Conservation (phyloP, 192 early-diverging fungal species). For the Phlyctochytrium bullatum region DNA sequence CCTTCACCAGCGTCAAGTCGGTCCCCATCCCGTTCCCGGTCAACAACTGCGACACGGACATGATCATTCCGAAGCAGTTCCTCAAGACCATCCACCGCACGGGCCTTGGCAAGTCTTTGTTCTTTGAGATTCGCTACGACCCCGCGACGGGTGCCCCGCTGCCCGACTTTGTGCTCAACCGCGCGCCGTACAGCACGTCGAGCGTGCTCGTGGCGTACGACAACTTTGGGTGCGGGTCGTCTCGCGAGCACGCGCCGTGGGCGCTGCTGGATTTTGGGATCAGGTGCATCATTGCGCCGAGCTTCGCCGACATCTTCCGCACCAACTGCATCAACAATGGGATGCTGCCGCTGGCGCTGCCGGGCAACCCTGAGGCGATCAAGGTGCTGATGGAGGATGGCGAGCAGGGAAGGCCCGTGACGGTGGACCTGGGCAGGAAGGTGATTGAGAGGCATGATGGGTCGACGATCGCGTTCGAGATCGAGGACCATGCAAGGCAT, state of each 20-base stretch:
- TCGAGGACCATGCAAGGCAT: slow-evolving; percentile 58
- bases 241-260: slow-evolving; percentile 74
- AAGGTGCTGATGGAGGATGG: slow-evolving; percentile 26
- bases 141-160: slow-evolving; percentile 29
- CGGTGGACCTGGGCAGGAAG: slow-evolving; percentile 55
- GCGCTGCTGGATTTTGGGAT: slow-evolving; percentile 72
- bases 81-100: slow-evolving; percentile 73
- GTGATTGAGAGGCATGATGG: slow-evolving; percentile 43
- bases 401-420: slow-evolving; percentile 39
- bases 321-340: slow-evolving; percentile 77
- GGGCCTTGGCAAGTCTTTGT: slow-evolving; percentile 59
- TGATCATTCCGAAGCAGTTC: slow-evolving; percentile 76
- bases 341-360: slow-evolving; percentile 55
- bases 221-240: slow-evolving; percentile 71
- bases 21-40: slow-evolving; percentile 58
- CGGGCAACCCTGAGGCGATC: slow-evolving; percentile 14
- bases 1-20: slow-evolving; percentile 59
- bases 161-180: slow-evolving; percentile 64
- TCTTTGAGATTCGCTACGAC: slow-evolving; percentile 61
- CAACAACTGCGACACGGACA: slow-evolving; percentile 70
- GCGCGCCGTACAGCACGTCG: slow-evolving; percentile 46
- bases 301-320: slow-evolving; percentile 72
- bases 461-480: slow-evolving; percentile 49
- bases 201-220: slow-evolving; percentile 56
- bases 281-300: slow-evolving; percentile 63